phyloP scores from a whole-genome alignment of 768 basidiomycete genomes.

The Neoboletus subvelutipes region DNA sequence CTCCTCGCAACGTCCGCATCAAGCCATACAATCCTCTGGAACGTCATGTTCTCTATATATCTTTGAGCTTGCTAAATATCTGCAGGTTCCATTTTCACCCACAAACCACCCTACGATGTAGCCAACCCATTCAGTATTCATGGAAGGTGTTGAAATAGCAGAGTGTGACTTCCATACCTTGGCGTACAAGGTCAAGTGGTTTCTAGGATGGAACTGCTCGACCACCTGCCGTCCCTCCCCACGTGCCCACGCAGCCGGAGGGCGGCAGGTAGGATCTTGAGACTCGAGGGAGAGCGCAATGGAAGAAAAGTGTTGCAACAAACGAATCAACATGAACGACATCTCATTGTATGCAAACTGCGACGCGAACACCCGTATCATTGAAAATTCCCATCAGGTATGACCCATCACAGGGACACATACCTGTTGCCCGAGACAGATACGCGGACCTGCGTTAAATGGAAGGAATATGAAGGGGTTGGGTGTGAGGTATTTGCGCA shows the following conservation, averaged over 20 bases:
- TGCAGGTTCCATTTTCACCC: constrained; percentile 42
- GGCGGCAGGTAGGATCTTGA: constrained; percentile 24
- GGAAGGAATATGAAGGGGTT: constrained; percentile 45
- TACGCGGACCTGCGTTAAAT: constrained; percentile 42
- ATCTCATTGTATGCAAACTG: constrained; percentile 38
- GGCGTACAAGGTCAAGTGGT: constrained; percentile 35
- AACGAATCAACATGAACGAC: constrained; percentile 33
- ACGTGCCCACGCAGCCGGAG: constrained; percentile 30
- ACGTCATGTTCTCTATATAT: background rate
- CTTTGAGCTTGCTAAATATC: constrained; percentile 10
- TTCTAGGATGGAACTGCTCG: constrained; percentile 28
- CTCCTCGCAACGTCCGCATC: background rate
- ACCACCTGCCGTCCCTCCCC: constrained; percentile 25
- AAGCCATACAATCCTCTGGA: background rate
- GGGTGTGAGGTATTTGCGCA: constrained; percentile 34
- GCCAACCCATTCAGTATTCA: background rate
- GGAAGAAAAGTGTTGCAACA: constrained; percentile 30
- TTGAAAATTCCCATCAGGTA: background rate
- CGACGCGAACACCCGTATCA: background rate
- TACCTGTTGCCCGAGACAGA: constrained; percentile 39
- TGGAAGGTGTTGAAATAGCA: background rate
- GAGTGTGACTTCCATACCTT: constrained; percentile 31
- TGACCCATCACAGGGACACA: constrained; percentile 1
- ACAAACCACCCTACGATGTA: constrained; percentile 42
- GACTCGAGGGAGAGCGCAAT: constrained; percentile 26